Evolutionary conservation across 164 flowering plant species (phyloP).

Genomic region (Malania oleifera): DNA sequence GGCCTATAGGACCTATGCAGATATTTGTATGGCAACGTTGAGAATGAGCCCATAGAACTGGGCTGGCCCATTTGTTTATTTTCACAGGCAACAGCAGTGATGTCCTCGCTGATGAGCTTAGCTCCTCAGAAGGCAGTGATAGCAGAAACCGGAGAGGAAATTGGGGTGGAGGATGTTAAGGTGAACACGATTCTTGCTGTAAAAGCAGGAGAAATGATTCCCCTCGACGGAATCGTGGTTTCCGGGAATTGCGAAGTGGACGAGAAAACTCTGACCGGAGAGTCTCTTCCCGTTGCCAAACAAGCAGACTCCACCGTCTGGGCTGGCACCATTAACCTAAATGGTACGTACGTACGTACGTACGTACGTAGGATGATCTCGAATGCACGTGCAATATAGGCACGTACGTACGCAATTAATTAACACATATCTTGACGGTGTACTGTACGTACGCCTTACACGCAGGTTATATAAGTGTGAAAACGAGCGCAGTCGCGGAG

Average conservation of each 20-base stretch:
- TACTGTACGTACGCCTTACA: background rate
- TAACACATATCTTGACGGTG: background rate
- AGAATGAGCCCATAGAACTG: too few species aligned
- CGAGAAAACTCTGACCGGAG: constrained; percentile 83
- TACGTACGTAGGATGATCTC: background rate
- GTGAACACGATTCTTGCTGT: constrained; percentile 64
- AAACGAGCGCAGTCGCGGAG: constrained; percentile 70
- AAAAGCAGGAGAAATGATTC: constrained; percentile 80
- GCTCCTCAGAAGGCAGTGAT: constrained; percentile 73
- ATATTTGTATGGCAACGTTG: background rate
- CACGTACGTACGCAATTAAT: too few species aligned
- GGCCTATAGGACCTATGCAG: background rate
- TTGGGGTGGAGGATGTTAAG: constrained; percentile 59
- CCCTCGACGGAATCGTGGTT: constrained; percentile 79
- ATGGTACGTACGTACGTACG: constrained; percentile 38
- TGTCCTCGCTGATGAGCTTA: constrained; percentile 73
- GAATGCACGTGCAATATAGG: too few species aligned
- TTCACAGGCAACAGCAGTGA: constrained; percentile 62
- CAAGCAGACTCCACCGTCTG: constrained; percentile 59
- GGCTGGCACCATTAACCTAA: constrained; percentile 91
- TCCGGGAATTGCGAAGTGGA: constrained; percentile 86
- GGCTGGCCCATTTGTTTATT: background rate
- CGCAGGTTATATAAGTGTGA: constrained; percentile 71
- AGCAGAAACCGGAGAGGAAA: constrained; percentile 71
- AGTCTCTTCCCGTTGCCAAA: constrained; percentile 77